Percentiles rank a stretch among this genome's conserved stretches.
Conservation (phyloP, 352 stramenopile genomes). For the Globisporangium uncinulatum region DNA sequence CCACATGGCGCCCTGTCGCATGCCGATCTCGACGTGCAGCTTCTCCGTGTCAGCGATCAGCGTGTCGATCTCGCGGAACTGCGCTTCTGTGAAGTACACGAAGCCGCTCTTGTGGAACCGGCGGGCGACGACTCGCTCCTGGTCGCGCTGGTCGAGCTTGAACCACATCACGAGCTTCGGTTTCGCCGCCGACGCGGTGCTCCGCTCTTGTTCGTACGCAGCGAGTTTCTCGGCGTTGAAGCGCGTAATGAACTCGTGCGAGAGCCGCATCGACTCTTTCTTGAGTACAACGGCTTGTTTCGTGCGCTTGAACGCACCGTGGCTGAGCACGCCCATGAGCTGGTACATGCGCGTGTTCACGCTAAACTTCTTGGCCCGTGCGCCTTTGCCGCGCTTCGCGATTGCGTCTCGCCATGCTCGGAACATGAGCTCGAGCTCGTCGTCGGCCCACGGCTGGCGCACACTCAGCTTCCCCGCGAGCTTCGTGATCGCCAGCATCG, state of each 20-base stretch:
- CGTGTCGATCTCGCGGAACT: slow-evolving; percentile 2
- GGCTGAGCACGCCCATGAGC: slow-evolving; percentile 4
- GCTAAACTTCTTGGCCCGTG: background rate
- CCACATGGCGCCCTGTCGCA: slow-evolving; percentile 5
- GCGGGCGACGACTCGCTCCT: slow-evolving; percentile 7
- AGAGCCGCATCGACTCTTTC: slow-evolving; percentile 10
- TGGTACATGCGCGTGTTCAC: slow-evolving; percentile 13
- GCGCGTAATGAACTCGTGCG: slow-evolving; percentile 7
- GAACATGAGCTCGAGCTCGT: slow-evolving; percentile 8
- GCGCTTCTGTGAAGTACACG: slow-evolving; percentile 10
- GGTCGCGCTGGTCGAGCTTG: slow-evolving; percentile 3
- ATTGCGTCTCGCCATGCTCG: slow-evolving; percentile 10
- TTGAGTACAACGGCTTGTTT: slow-evolving; percentile 12
- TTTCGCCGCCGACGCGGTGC: background rate
- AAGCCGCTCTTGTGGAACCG: slow-evolving; percentile 10
- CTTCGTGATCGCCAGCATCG: slow-evolving; percentile 9
- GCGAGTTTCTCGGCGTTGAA: slow-evolving; percentile 2
- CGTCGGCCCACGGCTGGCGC: slow-evolving; percentile 8
- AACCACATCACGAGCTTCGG: slow-evolving; percentile 3
- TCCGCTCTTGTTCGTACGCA: background rate
- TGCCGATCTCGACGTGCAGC: background rate
- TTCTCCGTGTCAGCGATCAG: slow-evolving; percentile 6
- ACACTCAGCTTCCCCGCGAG: slow-evolving; percentile 8
- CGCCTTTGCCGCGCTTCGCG: background rate
- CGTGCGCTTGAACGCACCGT: slow-evolving; percentile 5